Conservation (phyloP, 345 rosid species). For the Arabis hirsuta region DNA sequence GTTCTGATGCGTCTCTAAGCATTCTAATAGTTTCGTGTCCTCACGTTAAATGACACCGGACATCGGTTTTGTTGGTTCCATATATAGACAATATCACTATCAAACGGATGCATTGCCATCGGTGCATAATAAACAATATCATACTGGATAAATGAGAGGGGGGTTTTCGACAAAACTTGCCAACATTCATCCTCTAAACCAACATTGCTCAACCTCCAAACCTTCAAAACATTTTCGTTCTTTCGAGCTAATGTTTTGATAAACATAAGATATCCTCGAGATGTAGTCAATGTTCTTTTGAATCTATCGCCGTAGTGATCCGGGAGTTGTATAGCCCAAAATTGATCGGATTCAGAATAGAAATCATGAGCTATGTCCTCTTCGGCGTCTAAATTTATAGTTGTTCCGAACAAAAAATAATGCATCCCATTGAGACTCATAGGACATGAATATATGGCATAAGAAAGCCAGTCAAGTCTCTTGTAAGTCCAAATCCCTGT, state of each 20-base stretch:
- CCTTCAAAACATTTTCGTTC: background rate
- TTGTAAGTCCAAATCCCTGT: conserved; percentile 20
- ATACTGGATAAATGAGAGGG: background rate
- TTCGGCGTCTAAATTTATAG: too few species aligned
- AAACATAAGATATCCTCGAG: background rate
- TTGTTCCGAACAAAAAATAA: background rate
- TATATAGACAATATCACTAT: background rate
- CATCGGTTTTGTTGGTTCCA: background rate
- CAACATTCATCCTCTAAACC: background rate
- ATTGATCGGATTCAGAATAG: background rate
- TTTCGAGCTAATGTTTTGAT: background rate
- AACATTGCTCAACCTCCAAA: conserved; percentile 14
- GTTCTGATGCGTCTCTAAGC: background rate
- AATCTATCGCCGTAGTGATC: background rate
- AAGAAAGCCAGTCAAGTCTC: background rate
- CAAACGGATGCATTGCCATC: background rate
- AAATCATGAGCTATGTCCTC: background rate
- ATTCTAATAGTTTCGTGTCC: background rate
- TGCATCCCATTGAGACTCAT: background rate
- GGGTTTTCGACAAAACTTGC: background rate
- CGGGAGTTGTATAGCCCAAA: background rate
- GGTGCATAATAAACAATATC: background rate
- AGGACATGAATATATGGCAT: fast-evolving
- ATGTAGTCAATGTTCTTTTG: background rate
- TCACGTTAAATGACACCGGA: background rate